A percentile compares a stretch with the other conserved stretches of the same genome.
Evolutionary conservation across 1,284 basidiomycete genomes (phyloP).

Genomic region (Prillingera fragicola): DNA sequence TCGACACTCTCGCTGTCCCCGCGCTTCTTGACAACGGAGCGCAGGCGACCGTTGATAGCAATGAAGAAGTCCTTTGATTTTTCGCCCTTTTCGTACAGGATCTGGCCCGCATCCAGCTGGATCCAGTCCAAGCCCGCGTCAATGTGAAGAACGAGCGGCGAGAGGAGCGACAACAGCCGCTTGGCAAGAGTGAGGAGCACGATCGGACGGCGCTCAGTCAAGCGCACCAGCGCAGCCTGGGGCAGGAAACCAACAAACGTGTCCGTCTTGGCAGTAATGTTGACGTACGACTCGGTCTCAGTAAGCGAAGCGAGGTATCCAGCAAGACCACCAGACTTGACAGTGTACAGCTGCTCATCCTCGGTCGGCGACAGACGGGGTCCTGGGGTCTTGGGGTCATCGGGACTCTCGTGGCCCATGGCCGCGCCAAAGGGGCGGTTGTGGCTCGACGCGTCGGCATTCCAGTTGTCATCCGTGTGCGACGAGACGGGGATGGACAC

Average conservation of each 20-base stretch:
- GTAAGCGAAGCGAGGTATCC: conserved; percentile 95
- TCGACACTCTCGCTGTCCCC: conserved; percentile 61
- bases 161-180: conserved; percentile 85
- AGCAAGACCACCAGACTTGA: conserved; percentile 96
- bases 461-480: conserved; percentile 12
- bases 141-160: conserved; percentile 91
- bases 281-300: conserved; percentile 88
- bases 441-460: conserved; percentile 14
- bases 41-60: conserved; percentile 92
- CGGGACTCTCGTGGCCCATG: conserved; percentile 24
- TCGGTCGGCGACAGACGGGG: conserved; percentile 1
- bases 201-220: conserved; percentile 90
- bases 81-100: conserved; percentile 76
- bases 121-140: conserved; percentile 98
- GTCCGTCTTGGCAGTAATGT: conserved; percentile 91
- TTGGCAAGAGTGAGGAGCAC: conserved; percentile 95
- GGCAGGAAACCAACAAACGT: conserved; percentile 94
- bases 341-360: conserved; percentile 72
- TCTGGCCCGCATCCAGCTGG: conserved; percentile 84
- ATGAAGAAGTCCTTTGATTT: conserved; percentile 93
- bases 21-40: conserved; percentile 62
- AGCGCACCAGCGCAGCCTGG: conserved; percentile 75
- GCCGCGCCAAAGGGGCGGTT: conserved; percentile 36
- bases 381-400: conserved; percentile 5
- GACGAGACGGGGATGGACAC: conserved; percentile 52